A percentile compares a stretch with the other conserved stretches of the same genome.
These are phyloP conservation scores for Amylostereum areolatum DNA, from an alignment of 1,284 basidiomycete species.

Conservation along the genomic window DNA sequence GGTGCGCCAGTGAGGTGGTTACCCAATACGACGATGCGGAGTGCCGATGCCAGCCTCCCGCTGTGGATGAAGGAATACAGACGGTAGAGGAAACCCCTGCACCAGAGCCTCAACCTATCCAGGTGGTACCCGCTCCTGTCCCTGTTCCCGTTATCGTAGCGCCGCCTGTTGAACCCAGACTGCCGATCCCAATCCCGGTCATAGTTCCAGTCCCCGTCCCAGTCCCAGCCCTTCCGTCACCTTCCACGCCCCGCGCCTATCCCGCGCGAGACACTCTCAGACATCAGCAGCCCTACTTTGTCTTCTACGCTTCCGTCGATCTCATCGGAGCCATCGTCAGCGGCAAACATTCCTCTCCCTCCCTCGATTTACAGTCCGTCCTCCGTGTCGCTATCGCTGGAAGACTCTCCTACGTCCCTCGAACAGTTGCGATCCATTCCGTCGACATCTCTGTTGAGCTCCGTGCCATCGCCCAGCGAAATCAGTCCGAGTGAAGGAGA, in stretches of 20 bases:
- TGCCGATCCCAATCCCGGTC: not conserved
- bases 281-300: constrained; percentile 19
- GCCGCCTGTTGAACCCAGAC: not conserved
- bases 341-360: constrained; percentile 34
- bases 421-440: no score
- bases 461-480: constrained; percentile 8
- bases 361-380: constrained; percentile 30
- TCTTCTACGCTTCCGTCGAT: constrained; percentile 12
- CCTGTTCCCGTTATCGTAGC: no score
- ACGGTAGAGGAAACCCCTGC: not conserved
- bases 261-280: constrained; percentile 16
- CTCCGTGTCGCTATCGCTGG: constrained; percentile 16
- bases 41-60: constrained; percentile 17
- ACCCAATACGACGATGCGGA: constrained; percentile 30
- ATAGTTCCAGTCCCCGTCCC: not conserved
- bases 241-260: constrained; percentile 1
- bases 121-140: no score
- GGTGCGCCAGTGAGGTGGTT: constrained; percentile 41
- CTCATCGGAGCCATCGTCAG: constrained; percentile 16
- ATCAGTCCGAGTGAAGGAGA: constrained; percentile 6
- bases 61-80: constrained; percentile 12
- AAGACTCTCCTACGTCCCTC: no score
- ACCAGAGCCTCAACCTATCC: not conserved
- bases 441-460: constrained; percentile 1
- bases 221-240: not conserved